A percentile compares a stretch with the other conserved stretches of the same genome.
Conservation (phyloP, 129 eudicot species). For the Helianthus annuus region HanXRQr2.0-SUNRISE NC_035448.2:169853989-169854488, state of each 20-base stretch:
- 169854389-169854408: not conserved
- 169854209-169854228: not conserved
- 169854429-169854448: slow-evolving; percentile 42
- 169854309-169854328: slow-evolving; percentile 49
- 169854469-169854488: not conserved
- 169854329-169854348: not conserved
- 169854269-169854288: slow-evolving; percentile 41
- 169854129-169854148: slow-evolving; percentile 54
- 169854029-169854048: slow-evolving; percentile 71
- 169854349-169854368: too few relatives aligned
- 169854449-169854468: slow-evolving; percentile 42
- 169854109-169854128: slow-evolving; percentile 66
- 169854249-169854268: slow-evolving; percentile 49
- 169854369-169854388: too few relatives aligned
- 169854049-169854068: slow-evolving; percentile 64
- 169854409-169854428: slow-evolving; percentile 24
- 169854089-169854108: slow-evolving; percentile 59
- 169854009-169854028: not conserved
- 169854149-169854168: slow-evolving; percentile 41
- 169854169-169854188: not conserved
- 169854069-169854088: slow-evolving; percentile 56
- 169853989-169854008: not conserved
- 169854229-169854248: slow-evolving; percentile 79
- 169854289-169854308: slow-evolving; percentile 62
- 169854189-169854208: not conserved